Conservation (phyloP, 768 basidiomycete genomes). For the Serendipita sp. region DNA sequence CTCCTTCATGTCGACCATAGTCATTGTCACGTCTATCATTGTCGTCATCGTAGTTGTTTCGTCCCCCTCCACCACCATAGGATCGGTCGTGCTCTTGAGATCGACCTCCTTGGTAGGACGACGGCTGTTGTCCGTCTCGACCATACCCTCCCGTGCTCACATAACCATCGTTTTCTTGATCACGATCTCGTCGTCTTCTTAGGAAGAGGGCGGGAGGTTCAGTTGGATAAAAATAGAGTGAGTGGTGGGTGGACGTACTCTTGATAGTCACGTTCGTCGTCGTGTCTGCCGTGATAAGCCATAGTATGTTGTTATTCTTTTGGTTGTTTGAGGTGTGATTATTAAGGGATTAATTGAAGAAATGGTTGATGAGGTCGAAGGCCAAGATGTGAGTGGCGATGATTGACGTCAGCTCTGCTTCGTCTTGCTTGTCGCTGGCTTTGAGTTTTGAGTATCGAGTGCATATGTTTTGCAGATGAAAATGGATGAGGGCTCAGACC, state of each 20-base stretch:
- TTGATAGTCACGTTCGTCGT: neutral
- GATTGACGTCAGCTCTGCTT: neutral
- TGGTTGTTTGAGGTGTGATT: no score
- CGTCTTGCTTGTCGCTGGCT: no score
- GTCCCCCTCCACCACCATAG: neutral
- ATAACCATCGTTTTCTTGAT: neutral
- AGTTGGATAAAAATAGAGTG: no score
- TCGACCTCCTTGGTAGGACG: neutral
- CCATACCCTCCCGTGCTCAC: neutral
- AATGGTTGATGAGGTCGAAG: neutral
- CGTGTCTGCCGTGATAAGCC: neutral
- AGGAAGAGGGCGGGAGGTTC: no score
- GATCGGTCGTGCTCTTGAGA: neutral
- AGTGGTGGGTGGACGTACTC: neutral
- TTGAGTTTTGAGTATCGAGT: no score
- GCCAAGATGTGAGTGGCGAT: neutral
- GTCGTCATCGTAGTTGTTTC: neutral
- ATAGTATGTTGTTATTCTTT: no score
- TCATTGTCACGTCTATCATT: neutral
- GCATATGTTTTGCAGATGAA: neutral
- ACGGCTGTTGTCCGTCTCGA: neutral
- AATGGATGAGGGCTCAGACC: no score
- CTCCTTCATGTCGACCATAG: neutral
- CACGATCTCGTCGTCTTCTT: neutral
- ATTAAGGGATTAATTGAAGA: no score